These are phyloP conservation scores for Exophiala calicioides DNA, from an alignment of 2,329 filamentous ascomycete species.

Conservation along the genomic window DNA sequence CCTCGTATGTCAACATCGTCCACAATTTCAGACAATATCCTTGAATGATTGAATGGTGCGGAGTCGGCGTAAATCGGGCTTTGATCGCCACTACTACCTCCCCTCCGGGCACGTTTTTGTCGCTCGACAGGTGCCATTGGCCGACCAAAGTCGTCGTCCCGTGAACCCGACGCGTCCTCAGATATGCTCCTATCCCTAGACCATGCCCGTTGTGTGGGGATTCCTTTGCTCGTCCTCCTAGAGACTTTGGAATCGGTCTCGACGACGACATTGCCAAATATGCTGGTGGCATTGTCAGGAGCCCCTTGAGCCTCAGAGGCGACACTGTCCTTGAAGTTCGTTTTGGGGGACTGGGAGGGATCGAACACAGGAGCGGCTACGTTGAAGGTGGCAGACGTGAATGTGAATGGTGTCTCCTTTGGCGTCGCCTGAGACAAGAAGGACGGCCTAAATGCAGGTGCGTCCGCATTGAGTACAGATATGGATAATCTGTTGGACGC, in stretches of 20 bases:
- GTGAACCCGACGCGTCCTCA: no score
- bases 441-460: conserved; percentile 68
- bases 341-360: conserved; percentile 46
- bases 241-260: conserved; percentile 64
- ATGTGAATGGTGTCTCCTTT: conserved; percentile 22
- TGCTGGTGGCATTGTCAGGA: conserved; percentile 40
- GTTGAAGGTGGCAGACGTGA: conserved; percentile 63
- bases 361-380: conserved; percentile 77
- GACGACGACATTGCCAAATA: conserved; percentile 68
- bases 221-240: conserved; percentile 70
- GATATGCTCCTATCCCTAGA: conserved; percentile 1
- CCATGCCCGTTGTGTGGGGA: no score
- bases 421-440: conserved; percentile 12
- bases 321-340: conserved; percentile 34
- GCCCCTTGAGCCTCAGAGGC: conserved; percentile 28
- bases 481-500: conserved; percentile 15
- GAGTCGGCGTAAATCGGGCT: conserved; percentile 71
- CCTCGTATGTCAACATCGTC: conserved; percentile 18
- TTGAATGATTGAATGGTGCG: conserved; percentile 33
- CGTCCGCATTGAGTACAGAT: conserved; percentile 64
- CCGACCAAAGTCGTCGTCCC: conserved; percentile 59
- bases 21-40: conserved; percentile 22
- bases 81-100: conserved; percentile 65
- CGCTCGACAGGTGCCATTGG: conserved; percentile 65
- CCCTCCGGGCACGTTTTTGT: conserved; percentile 71